These are phyloP conservation scores for Baorangia bicolor DNA, from an alignment of 768 basidiomycete genomes.

Conservation along the genomic window DNA sequence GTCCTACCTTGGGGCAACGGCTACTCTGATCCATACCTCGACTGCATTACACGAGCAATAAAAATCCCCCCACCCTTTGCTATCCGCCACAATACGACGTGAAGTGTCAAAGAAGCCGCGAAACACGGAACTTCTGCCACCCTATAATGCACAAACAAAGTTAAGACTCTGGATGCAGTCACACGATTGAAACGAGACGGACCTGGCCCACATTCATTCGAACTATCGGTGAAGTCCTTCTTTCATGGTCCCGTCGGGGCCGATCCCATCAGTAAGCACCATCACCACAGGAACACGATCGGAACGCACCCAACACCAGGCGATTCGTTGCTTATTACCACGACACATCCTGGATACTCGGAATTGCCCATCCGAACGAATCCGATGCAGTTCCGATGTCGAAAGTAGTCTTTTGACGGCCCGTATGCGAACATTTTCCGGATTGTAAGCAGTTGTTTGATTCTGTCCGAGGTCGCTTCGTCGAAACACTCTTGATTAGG, in stretches of 20 bases:
- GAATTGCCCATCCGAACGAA: conserved; percentile 68
- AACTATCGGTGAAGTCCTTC: conserved; percentile 30
- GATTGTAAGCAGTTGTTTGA: conserved; percentile 55
- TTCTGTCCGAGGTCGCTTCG: conserved; percentile 46
- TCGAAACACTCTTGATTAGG: conserved; percentile 69
- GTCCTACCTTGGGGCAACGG: not conserved
- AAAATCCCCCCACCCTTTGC: conserved; percentile 66
- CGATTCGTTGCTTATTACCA: conserved; percentile 62
- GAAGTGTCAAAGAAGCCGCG: conserved; percentile 45
- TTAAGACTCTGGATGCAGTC: not conserved
- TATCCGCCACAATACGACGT: conserved; percentile 45
- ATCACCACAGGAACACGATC: not conserved
- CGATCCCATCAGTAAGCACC: not conserved
- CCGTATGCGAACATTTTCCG: conserved; percentile 74
- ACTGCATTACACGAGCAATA: conserved; percentile 54
- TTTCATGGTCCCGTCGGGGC: not conserved
- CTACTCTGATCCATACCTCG: conserved; percentile 54
- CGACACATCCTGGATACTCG: conserved; percentile 60
- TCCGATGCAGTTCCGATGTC: conserved; percentile 64
- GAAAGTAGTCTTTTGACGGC: conserved; percentile 56
- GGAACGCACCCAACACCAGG: conserved; percentile 15
- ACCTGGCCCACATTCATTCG: conserved; percentile 70
- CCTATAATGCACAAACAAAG: conserved; percentile 27
- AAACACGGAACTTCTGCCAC: conserved; percentile 38
- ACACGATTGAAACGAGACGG: conserved; percentile 26